These are phyloP conservation scores for Backusella australiensis DNA, from an alignment of 192 early-diverging fungal species.

Conservation along the genomic window DNA sequence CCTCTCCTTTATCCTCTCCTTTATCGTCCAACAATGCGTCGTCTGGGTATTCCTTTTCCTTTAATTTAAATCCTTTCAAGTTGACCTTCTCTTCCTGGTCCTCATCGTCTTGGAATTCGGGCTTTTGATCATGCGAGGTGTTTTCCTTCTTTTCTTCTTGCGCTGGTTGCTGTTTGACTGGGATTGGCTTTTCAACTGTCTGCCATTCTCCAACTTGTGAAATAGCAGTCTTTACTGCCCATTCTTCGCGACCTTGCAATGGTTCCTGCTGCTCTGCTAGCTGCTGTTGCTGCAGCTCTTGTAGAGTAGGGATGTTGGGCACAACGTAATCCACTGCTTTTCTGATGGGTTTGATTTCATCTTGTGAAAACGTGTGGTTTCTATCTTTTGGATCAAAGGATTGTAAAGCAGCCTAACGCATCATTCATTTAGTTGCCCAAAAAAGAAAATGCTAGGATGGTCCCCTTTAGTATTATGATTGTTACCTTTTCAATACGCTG, in stretches of 20 bases:
- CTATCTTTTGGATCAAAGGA: not conserved
- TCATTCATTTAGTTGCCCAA: not conserved
- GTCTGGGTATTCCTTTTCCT: slow-evolving; percentile 48
- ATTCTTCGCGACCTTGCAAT: slow-evolving; percentile 9
- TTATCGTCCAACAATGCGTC: not conserved
- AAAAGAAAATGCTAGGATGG: not conserved
- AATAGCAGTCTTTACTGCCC: slow-evolving; percentile 5
- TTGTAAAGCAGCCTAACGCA: slow-evolving; percentile 4
- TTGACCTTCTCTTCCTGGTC: slow-evolving; percentile 45
- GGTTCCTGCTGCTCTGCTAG: not conserved
- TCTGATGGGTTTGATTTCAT: not conserved
- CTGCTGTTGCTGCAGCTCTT: not conserved
- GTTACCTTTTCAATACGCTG: slow-evolving; percentile 59
- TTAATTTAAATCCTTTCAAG: slow-evolving; percentile 46
- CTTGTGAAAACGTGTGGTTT: not conserved
- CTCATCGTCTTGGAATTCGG: slow-evolving; percentile 43
- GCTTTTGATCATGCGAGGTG: not conserved
- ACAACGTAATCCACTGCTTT: slow-evolving; percentile 1
- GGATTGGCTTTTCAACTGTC: slow-evolving; percentile 8
- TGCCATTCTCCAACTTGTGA: slow-evolving; percentile 17
- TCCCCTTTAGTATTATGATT: not conserved
- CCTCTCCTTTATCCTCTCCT: slow-evolving; percentile 17
- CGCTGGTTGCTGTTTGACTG: not conserved
- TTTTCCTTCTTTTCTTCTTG: not conserved
- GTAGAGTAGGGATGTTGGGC: not conserved